phyloP scores from a whole-genome alignment of 352 stramenopile genomes.

The Phytophthora cajani region DNA sequence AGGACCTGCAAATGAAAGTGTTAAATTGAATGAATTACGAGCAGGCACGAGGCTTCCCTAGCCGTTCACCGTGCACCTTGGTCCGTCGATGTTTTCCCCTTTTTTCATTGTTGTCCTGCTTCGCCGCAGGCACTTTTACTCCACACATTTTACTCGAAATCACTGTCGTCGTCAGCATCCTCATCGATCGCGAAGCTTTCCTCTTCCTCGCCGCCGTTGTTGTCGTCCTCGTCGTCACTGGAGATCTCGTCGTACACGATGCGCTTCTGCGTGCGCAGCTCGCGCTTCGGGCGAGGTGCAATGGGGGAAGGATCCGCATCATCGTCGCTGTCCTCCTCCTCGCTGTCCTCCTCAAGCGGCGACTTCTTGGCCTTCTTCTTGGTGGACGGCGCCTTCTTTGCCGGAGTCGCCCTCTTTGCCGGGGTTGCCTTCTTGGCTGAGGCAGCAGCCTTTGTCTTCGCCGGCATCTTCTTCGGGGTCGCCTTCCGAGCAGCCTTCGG shows the following conservation, averaged over 20 bases:
- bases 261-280: slow-evolving; percentile 43
- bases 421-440: slow-evolving; percentile 34
- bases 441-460: slow-evolving; percentile 31
- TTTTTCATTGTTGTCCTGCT: slow-evolving; percentile 18
- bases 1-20: slow-evolving; percentile 2
- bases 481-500: slow-evolving; percentile 44
- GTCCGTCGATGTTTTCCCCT: slow-evolving; percentile 6
- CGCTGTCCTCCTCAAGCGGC: slow-evolving; percentile 33
- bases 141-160: slow-evolving; percentile 49
- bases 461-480: slow-evolving; percentile 16
- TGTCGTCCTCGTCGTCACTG: slow-evolving; percentile 61
- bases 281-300: slow-evolving; percentile 41
- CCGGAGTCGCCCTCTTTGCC: slow-evolving; percentile 27
- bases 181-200: slow-evolving; percentile 62
- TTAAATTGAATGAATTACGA: slow-evolving; percentile 14
- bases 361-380: slow-evolving; percentile 36
- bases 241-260: slow-evolving; percentile 65
- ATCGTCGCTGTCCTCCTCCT: slow-evolving; percentile 38
- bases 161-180: slow-evolving; percentile 62
- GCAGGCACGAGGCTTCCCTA: slow-evolving; percentile 1
- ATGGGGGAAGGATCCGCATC: slow-evolving; percentile 24
- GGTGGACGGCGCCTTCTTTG: slow-evolving; percentile 28
- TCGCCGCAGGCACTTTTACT: slow-evolving; percentile 19
- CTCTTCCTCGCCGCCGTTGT: slow-evolving; percentile 40
- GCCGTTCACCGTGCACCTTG: slow-evolving; percentile 6